phyloP scores from a whole-genome alignment of 2,329 filamentous ascomycete genomes.

The Gaeumannomyces tritici region DNA sequence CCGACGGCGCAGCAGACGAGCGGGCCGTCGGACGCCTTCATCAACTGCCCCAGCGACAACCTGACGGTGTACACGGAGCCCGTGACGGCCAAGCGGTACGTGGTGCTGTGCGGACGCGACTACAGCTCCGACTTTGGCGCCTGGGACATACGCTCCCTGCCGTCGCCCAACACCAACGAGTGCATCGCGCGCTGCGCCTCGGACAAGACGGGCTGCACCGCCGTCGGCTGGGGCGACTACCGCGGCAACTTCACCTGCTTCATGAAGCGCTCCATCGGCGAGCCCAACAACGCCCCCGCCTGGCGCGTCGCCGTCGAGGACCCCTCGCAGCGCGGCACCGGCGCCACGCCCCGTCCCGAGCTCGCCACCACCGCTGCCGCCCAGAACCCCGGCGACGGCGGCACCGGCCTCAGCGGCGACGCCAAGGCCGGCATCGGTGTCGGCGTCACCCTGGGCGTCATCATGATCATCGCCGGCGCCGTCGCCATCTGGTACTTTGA shows the following conservation, averaged over 20 bases:
- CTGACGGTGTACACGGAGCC: constrained; percentile 19
- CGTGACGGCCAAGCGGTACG: constrained; percentile 12
- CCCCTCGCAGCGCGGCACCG: not conserved
- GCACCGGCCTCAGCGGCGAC: constrained; percentile 28
- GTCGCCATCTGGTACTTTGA: not conserved
- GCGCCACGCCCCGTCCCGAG: not conserved
- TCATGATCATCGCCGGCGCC: constrained; percentile 16
- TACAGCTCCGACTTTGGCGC: constrained; percentile 20
- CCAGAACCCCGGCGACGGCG: too few relatives aligned
- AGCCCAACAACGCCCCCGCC: constrained; percentile 12
- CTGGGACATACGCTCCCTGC: constrained; percentile 16
- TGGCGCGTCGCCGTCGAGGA: constrained; percentile 23
- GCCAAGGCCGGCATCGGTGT: constrained; percentile 48
- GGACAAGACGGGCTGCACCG: constrained; percentile 16
- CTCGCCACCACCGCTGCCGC: not conserved
- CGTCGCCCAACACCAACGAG: constrained; percentile 16
- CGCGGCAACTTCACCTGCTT: constrained; percentile 20
- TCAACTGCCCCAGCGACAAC: constrained; percentile 23
- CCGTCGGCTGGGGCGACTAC: constrained; percentile 24
- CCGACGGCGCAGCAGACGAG: not conserved
- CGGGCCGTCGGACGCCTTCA: not conserved
- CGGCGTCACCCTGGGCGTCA: constrained; percentile 35
- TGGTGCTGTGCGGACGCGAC: constrained; percentile 24
- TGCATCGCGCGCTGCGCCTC: constrained; percentile 22
- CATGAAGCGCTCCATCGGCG: constrained; percentile 22